These are phyloP conservation scores for Astragalus glycyphyllos DNA, from an alignment of 306 rosid genomes.

Conservation along the genomic window DNA sequence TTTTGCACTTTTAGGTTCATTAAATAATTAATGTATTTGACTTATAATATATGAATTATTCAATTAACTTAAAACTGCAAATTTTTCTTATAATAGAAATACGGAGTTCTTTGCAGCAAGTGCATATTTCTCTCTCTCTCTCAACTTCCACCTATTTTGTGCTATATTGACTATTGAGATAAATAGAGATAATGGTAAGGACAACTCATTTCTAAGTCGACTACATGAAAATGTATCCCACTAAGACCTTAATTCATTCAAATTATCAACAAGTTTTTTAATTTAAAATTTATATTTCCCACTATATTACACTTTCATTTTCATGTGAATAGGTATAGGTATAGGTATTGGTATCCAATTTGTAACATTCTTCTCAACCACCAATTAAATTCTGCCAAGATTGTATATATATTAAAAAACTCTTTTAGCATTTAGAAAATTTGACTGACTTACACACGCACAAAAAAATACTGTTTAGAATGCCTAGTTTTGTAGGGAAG, in stretches of 20 bases:
- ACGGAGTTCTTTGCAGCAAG: too few relatives aligned
- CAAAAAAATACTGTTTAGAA: conserved; percentile 1
- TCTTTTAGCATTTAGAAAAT: neutral
- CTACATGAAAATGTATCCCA: neutral
- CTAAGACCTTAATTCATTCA: too few relatives aligned
- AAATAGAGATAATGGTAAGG: neutral
- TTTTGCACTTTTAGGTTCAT: too few relatives aligned
- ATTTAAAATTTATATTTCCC: neutral
- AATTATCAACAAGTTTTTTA: too few relatives aligned
- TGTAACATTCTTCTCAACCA: neutral
- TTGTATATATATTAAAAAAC: neutral
- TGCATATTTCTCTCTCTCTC: neutral
- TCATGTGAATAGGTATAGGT: neutral
- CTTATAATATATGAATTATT: too few relatives aligned
- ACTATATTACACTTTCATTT: neutral
- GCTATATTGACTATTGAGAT: neutral
- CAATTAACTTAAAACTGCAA: too few relatives aligned
- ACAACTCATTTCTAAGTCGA: conserved; percentile 13
- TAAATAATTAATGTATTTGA: too few relatives aligned
- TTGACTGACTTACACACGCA: conserved; percentile 12
- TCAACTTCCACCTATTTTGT: conserved; percentile 7
- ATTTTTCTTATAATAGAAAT: too few relatives aligned
- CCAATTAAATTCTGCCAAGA: neutral
- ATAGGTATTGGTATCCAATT: conserved; percentile 1
- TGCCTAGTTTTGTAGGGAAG: conserved; percentile 29